phyloP scores from a whole-genome alignment of 1,139 yeast species.

The Yueomyces sp. region DNA sequence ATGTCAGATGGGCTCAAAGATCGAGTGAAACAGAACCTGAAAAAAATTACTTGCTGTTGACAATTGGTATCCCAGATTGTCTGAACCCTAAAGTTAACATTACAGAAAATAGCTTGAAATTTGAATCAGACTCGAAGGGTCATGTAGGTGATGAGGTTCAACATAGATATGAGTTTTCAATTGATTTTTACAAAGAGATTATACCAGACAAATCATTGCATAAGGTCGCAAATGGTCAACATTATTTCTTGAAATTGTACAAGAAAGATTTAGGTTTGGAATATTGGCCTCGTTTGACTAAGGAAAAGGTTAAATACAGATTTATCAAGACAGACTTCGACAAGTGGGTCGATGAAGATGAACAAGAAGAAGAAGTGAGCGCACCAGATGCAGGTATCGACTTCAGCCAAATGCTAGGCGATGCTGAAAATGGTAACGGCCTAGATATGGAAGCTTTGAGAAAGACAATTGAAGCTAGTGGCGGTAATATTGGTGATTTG shows the following conservation, averaged over 20 bases:
- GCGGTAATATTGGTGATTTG: slow-evolving; percentile 20
- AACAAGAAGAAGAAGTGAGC: slow-evolving; percentile 55
- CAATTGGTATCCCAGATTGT: slow-evolving; percentile 65
- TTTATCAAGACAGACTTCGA: slow-evolving; percentile 91
- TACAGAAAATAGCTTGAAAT: slow-evolving; percentile 42
- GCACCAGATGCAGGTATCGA: slow-evolving; percentile 34
- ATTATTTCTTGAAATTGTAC: slow-evolving; percentile 45
- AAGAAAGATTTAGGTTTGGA: slow-evolving; percentile 61
- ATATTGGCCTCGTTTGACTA: slow-evolving; percentile 86
- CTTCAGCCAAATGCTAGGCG: slow-evolving; percentile 21
- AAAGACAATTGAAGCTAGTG: slow-evolving; percentile 23
- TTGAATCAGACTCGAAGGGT: slow-evolving; percentile 34
- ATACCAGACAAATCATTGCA: slow-evolving; percentile 51
- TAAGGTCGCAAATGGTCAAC: slow-evolving; percentile 59
- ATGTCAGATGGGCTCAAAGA: slow-evolving; percentile 94
- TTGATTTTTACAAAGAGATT: slow-evolving; percentile 65
- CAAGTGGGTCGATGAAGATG: slow-evolving; percentile 95
- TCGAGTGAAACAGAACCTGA: slow-evolving; percentile 56
- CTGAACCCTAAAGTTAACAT: slow-evolving; percentile 50
- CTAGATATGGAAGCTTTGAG: slow-evolving; percentile 26
- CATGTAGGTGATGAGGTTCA: slow-evolving; percentile 35
- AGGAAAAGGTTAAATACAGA: slow-evolving; percentile 55
- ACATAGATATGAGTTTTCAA: slow-evolving; percentile 40
- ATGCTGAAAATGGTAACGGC: slow-evolving; percentile 25
- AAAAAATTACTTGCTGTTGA: slow-evolving; percentile 65